Base-by-base conservation (phyloP, 129 eudicot genomes). In the Pittosporum tobira region DNA sequence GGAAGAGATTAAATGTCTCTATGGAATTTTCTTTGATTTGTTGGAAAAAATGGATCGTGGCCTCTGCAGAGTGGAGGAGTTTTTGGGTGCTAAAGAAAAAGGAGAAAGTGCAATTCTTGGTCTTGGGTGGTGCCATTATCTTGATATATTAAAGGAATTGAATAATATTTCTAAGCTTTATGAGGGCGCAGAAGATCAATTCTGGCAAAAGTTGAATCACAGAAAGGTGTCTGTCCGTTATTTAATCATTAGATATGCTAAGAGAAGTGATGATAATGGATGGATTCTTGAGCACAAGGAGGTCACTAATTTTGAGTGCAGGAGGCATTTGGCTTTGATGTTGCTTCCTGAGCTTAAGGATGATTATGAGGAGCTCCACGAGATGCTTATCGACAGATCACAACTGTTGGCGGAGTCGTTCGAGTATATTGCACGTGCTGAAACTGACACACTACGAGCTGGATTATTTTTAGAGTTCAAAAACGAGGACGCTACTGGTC, bases 401-500 rank as follows among this genome's bases (percentile, higher is more conserved):
- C 74, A 84, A 18, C 63, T 88, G 75, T 59, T 84, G 69, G 71
- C 86, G 12, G 89, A 77, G 56, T 88, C 96, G 10, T 88, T 77
- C 48, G 94, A 79, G 71, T 84, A 84, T 44, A 77, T 88, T 63
- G 68, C 65, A 67, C 49, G 37, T 48, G 94, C 85, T 47, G 79
- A 72, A 15, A 55, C 81, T 13, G 73, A 73, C 0, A 50, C 75
- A 1, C 62, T 88, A 63, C 91, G 78, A 45, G 56, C 77, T 71
- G 91, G 88, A n/a, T 63, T 88, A 59, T 82, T 79, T 63, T 73
- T 88, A 83, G 94, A 77, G 75, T 84, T 88, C 69, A 84, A 81
- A 72, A 79, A 82, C 5, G 96, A 88, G 69, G 96, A 88, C 60
- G 96, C 96, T 57, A 88, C 96, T 1, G 96, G 96, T 15, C 96